Base-by-base conservation (phyloP, 352 stramenopile genomes). In the Blastocystis sp. region DNA sequence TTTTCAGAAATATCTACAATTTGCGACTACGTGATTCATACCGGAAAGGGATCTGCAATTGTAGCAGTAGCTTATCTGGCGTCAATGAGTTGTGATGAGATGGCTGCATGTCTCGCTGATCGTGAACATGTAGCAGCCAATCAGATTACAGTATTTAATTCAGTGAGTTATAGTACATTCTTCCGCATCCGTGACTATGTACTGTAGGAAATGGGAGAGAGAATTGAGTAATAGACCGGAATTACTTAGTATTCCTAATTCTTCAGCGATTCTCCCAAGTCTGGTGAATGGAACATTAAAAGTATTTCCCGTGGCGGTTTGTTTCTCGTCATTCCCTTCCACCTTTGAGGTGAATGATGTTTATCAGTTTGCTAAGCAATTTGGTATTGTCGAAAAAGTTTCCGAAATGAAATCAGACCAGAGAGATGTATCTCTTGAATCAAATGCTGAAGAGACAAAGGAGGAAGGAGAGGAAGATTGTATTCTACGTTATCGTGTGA, bases 331-430 rank as follows among this genome's bases (percentile, higher is more conserved):
- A 22, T 24, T 84, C 30, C 73, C 73, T 22, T 30, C 53, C 1
- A 68, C 53, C 30, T 84, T 66, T 40, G 15, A 44, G 4, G 27
- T 84, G 73, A 84, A 68, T n/a, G 73, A 84, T 7, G 51, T 68
- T 24, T 84, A 84, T 57, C 53, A 58, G 24, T 84, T 84, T 40
- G 73, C 73, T 53, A 84, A 44, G 27, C 30, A 40, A 35, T 84
- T 84, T 44, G 73, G 73, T 4, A 84, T 54, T 24, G 73, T 84
- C 19, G 73, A 84, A 35, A 66, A 60, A 24, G 73, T 84, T n/a
- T 33, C 53, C 13, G 33, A 66, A 56, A 58, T 84, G 15, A 33
- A 70, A 19, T 4, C 40, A 48, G 40, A 48, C 2, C 3, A 48
- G 9, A 2, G 40, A 9, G 40, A 48, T 9, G 40, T 48, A 9